Evolutionary conservation across 108 stramenopile species (phyloP).

Genomic region (Parietichytrium sp.): DNA sequence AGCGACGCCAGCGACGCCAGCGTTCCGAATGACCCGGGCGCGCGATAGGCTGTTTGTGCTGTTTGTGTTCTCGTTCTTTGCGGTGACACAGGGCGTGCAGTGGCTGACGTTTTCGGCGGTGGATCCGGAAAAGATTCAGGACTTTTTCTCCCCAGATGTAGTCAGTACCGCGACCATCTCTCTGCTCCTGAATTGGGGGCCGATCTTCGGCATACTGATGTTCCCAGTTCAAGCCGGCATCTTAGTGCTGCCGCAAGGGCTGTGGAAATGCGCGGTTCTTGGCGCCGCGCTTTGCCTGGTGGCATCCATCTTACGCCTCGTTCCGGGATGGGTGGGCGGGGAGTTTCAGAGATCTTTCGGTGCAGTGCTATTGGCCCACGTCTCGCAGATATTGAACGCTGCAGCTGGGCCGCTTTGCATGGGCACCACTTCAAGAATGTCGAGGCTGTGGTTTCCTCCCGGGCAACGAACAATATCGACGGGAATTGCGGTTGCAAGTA

Average conservation of each 20-base stretch:
- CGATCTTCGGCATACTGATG: background rate
- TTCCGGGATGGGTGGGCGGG: background rate
- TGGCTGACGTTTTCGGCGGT: slow-evolving; percentile 18
- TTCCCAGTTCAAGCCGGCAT: background rate
- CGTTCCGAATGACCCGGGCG: background rate
- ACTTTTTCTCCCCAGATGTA: background rate
- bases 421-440: slow-evolving; percentile 19
- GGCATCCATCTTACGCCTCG: background rate
- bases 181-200: slow-evolving; percentile 7
- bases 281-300: background rate
- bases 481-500: background rate
- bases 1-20: background rate
- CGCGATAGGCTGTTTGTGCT: background rate
- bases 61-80: background rate
- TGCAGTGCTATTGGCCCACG: background rate
- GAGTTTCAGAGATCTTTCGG: background rate
- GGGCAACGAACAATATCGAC: background rate
- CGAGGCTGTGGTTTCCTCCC: slow-evolving; percentile 2
- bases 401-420: slow-evolving; percentile 20
- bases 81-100: background rate
- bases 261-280: background rate
- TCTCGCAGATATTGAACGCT: background rate
- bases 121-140: background rate
- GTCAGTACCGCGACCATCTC: background rate
- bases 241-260: background rate